phyloP scores from a whole-genome alignment of 306 rosid genomes.

The Pachyrhizus erosus region DNA sequence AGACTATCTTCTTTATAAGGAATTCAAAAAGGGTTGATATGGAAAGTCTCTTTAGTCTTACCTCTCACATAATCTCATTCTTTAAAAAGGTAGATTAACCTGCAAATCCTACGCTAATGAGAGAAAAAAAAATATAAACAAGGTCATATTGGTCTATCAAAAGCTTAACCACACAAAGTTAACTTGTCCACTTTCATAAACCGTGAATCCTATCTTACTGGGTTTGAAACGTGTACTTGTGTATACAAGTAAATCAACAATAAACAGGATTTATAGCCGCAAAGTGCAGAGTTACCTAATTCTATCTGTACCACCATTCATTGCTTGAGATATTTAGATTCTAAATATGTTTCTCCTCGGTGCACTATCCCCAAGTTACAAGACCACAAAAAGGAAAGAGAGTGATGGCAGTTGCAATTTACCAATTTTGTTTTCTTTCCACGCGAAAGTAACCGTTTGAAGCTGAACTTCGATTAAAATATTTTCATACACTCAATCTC shows the following conservation, averaged over 20 bases:
- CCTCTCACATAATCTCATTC: neutral
- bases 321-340: neutral
- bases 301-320: neutral
- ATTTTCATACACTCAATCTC: neutral
- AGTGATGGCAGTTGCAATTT: neutral
- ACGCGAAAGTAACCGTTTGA: conserved; percentile 11
- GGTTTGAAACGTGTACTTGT: neutral
- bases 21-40: neutral
- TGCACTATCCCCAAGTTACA: neutral
- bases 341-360: neutral
- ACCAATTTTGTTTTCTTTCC: neutral
- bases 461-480: conserved; percentile 24
- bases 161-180: neutral
- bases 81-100: neutral
- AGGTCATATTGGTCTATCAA: neutral
- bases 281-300: conserved; percentile 37
- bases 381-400: conserved; percentile 11
- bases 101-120: neutral
- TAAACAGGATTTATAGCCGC: conserved; percentile 5
- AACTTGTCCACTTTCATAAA: neutral
- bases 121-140: neutral
- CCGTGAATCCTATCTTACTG: neutral
- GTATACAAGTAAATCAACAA: neutral
- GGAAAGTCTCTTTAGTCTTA: neutral
- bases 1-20: too few relatives aligned